phyloP scores from a whole-genome alignment of 2,329 filamentous ascomycete genomes.

The Pleoardoris graminearum region DNA sequence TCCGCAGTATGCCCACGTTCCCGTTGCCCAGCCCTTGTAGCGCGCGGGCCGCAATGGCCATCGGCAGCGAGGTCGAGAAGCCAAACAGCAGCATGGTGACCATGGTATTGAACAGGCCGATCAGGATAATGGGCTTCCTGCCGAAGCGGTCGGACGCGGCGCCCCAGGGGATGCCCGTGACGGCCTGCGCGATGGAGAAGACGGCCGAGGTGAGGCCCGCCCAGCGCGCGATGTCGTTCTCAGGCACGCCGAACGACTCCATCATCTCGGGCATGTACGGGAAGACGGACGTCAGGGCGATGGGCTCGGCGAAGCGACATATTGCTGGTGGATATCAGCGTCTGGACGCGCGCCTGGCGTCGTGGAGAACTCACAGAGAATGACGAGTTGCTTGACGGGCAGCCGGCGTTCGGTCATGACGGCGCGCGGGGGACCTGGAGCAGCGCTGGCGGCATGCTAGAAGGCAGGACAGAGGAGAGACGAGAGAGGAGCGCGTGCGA shows the following conservation, averaged over 20 bases:
- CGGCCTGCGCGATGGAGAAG: slow-evolving; percentile 75
- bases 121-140: slow-evolving; percentile 79
- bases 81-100: slow-evolving; percentile 80
- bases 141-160: slow-evolving; percentile 78
- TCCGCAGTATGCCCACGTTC: slow-evolving; percentile 82
- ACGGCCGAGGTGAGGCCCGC: slow-evolving; percentile 85
- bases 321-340: slow-evolving; percentile 63
- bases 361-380: slow-evolving; percentile 44
- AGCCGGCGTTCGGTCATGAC: slow-evolving; percentile 44
- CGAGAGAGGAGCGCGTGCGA: neutral
- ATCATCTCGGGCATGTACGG: slow-evolving; percentile 76
- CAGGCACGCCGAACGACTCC: slow-evolving; percentile 44
- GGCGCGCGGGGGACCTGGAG: slow-evolving; percentile 11
- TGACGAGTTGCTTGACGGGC: slow-evolving; percentile 46
- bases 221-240: slow-evolving; percentile 59
- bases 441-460: slow-evolving; percentile 16
- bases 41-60: slow-evolving; percentile 77
- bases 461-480: neutral
- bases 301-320: slow-evolving; percentile 88
- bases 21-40: slow-evolving; percentile 85
- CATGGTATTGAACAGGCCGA: slow-evolving; percentile 79
- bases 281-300: slow-evolving; percentile 90
- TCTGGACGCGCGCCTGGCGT: no score
- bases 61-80: slow-evolving; percentile 74
- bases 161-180: slow-evolving; percentile 89